phyloP scores from a whole-genome alignment of 768 basidiomycete species.

The Pleurotus ostreatus region DNA sequence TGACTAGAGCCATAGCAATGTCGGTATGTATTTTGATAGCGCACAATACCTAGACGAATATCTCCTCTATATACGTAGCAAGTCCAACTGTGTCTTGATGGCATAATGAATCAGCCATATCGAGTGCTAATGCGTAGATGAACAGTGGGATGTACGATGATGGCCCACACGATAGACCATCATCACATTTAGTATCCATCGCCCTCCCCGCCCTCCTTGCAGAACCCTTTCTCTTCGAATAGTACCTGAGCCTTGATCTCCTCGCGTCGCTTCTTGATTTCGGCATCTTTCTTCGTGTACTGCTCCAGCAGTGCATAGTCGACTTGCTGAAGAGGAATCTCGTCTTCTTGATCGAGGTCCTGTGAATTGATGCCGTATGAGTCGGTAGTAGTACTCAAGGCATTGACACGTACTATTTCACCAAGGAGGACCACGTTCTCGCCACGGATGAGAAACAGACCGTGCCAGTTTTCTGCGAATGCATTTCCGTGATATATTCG shows the following conservation, averaged over 20 bases:
- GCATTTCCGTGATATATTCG: conserved; percentile 87
- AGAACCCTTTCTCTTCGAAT: conserved; percentile 84
- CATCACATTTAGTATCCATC: conserved; percentile 72
- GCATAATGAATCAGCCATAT: conserved; percentile 7
- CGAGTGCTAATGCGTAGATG: not conserved
- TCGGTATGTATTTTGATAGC: not conserved
- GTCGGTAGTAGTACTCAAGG: conserved; percentile 5
- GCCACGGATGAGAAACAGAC: conserved; percentile 91
- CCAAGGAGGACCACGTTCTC: conserved; percentile 98
- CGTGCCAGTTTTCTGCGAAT: conserved; percentile 85
- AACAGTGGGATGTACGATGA: not conserved
- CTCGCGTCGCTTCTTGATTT: conserved; percentile 75
- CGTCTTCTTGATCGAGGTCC: conserved; percentile 94
- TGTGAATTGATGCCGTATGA: conserved; percentile 24
- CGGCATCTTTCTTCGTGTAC: conserved; percentile 70
- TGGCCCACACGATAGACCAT: not conserved
- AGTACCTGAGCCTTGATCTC: conserved; percentile 80
- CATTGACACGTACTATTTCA: conserved; percentile 76
- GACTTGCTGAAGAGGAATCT: conserved; percentile 72
- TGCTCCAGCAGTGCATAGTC: conserved; percentile 67
- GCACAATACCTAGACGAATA: not conserved
- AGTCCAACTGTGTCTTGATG: not conserved
- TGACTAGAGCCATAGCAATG: not conserved
- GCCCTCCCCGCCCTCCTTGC: conserved; percentile 93
- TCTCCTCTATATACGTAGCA: not conserved